Evolutionary conservation across 352 stramenopile species (phyloP).

Genomic region (Phytophthora pistaciae): DNA sequence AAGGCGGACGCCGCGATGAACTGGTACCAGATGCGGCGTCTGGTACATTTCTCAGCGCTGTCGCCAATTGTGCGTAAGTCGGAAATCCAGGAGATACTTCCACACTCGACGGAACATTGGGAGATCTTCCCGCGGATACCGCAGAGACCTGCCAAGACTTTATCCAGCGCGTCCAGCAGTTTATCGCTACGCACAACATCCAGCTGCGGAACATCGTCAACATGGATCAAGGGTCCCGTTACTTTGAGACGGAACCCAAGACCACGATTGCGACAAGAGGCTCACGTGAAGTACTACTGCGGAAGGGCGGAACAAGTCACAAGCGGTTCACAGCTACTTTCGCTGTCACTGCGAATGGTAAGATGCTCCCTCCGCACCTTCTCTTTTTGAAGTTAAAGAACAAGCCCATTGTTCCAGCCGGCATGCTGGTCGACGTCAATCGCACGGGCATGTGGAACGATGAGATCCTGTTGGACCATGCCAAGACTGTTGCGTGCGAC

Average conservation of each 20-base stretch:
- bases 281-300: no score
- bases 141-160: background rate
- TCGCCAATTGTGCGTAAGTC: no score
- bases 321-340: slow-evolving; percentile 5
- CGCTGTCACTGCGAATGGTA: slow-evolving; percentile 5
- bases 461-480: background rate
- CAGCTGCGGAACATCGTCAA: background rate
- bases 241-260: slow-evolving; percentile 19
- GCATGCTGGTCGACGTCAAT: slow-evolving; percentile 17
- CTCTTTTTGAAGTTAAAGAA: slow-evolving; percentile 19
- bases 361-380: slow-evolving; percentile 6
- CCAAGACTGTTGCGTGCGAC: background rate
- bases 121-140: background rate
- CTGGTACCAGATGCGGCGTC: no score
- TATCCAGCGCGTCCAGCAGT: slow-evolving; percentile 5
- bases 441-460: slow-evolving; percentile 16
- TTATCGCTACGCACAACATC: slow-evolving; percentile 9
- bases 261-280: slow-evolving; percentile 8
- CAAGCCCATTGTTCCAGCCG: slow-evolving; percentile 1
- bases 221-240: slow-evolving; percentile 11
- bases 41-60: no score
- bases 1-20: no score
- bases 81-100: no score
- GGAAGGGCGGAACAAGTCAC: no score
- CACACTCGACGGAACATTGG: no score